A percentile compares a stretch with the other conserved stretches of the same genome.
These are phyloP conservation scores for Termitomyces sp. DNA, from an alignment of 768 basidiomycete species.

Conservation along the genomic window DNA sequence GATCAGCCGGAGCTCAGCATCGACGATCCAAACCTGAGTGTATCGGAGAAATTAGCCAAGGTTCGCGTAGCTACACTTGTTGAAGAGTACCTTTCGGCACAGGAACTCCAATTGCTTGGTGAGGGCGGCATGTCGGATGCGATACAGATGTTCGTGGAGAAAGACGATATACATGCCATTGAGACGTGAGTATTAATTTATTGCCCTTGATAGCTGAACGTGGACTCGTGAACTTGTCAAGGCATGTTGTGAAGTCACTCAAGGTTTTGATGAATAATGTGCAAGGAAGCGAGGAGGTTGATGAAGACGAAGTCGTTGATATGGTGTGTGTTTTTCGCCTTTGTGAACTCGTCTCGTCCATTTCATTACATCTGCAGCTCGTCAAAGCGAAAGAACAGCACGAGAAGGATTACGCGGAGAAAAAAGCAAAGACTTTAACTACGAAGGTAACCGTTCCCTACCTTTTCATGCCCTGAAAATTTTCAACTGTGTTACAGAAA, in stretches of 20 bases:
- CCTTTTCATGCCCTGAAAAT: not conserved
- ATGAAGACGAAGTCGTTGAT: constrained; percentile 73
- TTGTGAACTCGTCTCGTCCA: not conserved
- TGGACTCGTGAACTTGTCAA: constrained; percentile 19
- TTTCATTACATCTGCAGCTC: constrained; percentile 37
- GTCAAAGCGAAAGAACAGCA: constrained; percentile 65
- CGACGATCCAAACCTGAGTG: constrained; percentile 63
- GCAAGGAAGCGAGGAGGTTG: constrained; percentile 54
- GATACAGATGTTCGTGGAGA: constrained; percentile 93
- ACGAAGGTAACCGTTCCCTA: constrained; percentile 31
- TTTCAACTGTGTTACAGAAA: constrained; percentile 17
- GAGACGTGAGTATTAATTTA: constrained; percentile 50
- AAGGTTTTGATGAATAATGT: constrained; percentile 64
- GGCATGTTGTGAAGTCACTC: constrained; percentile 61
- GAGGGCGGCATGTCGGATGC: constrained; percentile 92
- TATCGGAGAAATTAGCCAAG: constrained; percentile 70
- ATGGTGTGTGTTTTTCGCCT: constrained; percentile 36
- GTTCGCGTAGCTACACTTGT: constrained; percentile 88
- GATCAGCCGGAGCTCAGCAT: constrained; percentile 80
- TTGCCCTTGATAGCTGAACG: not conserved
- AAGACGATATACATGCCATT: constrained; percentile 94
- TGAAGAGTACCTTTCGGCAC: constrained; percentile 85
- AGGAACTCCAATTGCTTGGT: constrained; percentile 87
- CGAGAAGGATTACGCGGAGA: constrained; percentile 56
- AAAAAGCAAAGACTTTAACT: constrained; percentile 32